Evolutionary conservation across 2,329 filamentous ascomycete species (phyloP).

Genomic region (Dactylellina drechsleri): DNA sequence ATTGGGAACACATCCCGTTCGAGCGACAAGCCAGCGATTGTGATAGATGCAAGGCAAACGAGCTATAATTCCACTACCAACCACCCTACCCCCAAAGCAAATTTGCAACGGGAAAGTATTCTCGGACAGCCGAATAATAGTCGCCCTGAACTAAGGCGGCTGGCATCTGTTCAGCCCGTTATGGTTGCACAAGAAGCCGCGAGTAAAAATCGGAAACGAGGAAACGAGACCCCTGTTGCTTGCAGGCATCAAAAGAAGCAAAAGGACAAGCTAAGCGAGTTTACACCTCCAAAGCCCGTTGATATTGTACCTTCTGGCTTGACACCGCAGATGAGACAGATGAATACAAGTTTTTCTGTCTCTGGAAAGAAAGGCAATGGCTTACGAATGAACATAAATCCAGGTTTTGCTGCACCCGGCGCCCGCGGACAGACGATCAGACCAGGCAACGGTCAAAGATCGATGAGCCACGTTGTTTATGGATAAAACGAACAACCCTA

Average conservation of each 20-base stretch:
- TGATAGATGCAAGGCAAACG: constrained; percentile 24
- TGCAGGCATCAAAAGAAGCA: constrained; percentile 46
- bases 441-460: constrained; percentile 41
- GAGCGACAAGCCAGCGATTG: constrained; percentile 21
- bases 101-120: constrained; percentile 15
- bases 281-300: constrained; percentile 28
- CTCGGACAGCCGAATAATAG: constrained; percentile 5
- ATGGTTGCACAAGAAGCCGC: constrained; percentile 4
- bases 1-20: constrained; percentile 18
- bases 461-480: constrained; percentile 49
- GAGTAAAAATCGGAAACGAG: constrained; percentile 45
- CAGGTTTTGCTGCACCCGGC: constrained; percentile 22
- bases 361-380: constrained; percentile 52
- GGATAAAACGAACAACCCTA: constrained; percentile 13
- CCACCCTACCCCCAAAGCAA: constrained; percentile 5
- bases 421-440: constrained; percentile 39
- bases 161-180: constrained; percentile 6
- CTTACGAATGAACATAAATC: constrained; percentile 43
- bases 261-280: constrained; percentile 44
- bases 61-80: neutral
- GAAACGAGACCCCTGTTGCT: constrained; percentile 45
- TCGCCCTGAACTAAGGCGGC: constrained; percentile 17
- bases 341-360: constrained; percentile 47
- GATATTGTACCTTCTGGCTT: constrained; percentile 47
- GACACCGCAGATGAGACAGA: constrained; percentile 52